Evolutionary conservation across 768 basidiomycete genomes (phyloP), one percentile per base, ranked within the genome.

Genomic region (Xerocomellus intermedius): DNA sequence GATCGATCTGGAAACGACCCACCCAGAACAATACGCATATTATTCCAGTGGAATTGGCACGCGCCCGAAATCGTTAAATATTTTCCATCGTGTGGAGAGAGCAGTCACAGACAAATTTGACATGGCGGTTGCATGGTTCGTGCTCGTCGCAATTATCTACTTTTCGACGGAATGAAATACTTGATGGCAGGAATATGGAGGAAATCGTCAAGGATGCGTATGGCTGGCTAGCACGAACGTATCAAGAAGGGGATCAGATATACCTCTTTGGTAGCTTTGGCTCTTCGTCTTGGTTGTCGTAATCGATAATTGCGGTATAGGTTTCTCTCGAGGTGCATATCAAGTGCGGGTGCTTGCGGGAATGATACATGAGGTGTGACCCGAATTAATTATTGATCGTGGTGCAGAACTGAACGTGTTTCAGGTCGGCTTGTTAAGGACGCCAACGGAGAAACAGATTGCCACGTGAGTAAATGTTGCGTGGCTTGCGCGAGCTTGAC

Each of bases 261-360:
- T 74, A 64, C 52, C 61, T 74, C 17, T 74, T 74, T 45, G 73
- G 73, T 72, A 37, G 1, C 50, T 32, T 33, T 16, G 4, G 3
- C 41, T 48, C 37, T 14, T 47, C 2, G 8, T n/a, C 10, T 7
- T 8, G 6, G 0, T 16, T 17, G 22, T 43, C 2, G 41, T 13
- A 12, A 26, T 14, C 43, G 13, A 48, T 26, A 3, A 28, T 42
- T 2, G 1, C 6, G 10, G 8, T 26, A 0, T 24, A 73, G 72
- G 72, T 28, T 80, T 80, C 55, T 78, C 77, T 30, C 69, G 79
- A 28, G 78, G 79, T 22, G 74, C 75, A 30, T 76, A 75, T 55
- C 71, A 74, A 50, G 75, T 73, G 0, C 69, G 77, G 9, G 72
- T 71, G 2, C 66, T 76, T 8, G 74, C 76, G 0, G 77, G 67